These are phyloP conservation scores for Penicillium mononematosum DNA, from an alignment of 495 filamentous ascomycete genomes.

Conservation along the genomic window DNA sequence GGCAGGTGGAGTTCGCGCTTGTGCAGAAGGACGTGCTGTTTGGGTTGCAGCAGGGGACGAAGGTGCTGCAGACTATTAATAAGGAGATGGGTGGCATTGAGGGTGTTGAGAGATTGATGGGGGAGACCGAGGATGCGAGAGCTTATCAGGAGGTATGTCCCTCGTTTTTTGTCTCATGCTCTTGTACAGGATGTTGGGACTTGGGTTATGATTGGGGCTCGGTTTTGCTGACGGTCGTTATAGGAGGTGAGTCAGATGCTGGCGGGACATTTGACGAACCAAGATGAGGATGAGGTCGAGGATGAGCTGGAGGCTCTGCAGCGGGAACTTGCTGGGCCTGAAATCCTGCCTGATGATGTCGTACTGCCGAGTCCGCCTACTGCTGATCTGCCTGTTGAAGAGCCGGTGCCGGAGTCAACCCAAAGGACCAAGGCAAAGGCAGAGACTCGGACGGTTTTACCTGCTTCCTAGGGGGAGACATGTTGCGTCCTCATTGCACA, in stretches of 20 bases:
- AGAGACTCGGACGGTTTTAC: slow-evolving; percentile 33
- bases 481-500: not conserved
- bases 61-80: slow-evolving; percentile 84
- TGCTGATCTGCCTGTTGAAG: slow-evolving; percentile 29
- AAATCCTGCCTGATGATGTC: slow-evolving; percentile 55
- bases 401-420: slow-evolving; percentile 23
- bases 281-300: slow-evolving; percentile 97
- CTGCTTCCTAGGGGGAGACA: slow-evolving; percentile 23
- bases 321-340: slow-evolving; percentile 56
- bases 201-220: not conserved
- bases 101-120: slow-evolving; percentile 89
- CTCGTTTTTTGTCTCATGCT: slow-evolving; percentile 4
- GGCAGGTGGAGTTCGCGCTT: slow-evolving; percentile 85
- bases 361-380: slow-evolving; percentile 61
- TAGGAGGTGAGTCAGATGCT: slow-evolving; percentile 92
- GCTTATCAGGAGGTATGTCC: slow-evolving; percentile 76
- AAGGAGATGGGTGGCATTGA: slow-evolving; percentile 95
- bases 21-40: slow-evolving; percentile 95
- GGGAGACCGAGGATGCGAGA: slow-evolving; percentile 81
- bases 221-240: slow-evolving; percentile 12
- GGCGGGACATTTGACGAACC: slow-evolving; percentile 76
- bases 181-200: not conserved
- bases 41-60: slow-evolving; percentile 88
- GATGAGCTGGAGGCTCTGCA: slow-evolving; percentile 85
- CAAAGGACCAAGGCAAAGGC: slow-evolving; percentile 43